Base-by-base conservation (phyloP, 208 protist genomes). In the Crithidia acanthocephali region DNA sequence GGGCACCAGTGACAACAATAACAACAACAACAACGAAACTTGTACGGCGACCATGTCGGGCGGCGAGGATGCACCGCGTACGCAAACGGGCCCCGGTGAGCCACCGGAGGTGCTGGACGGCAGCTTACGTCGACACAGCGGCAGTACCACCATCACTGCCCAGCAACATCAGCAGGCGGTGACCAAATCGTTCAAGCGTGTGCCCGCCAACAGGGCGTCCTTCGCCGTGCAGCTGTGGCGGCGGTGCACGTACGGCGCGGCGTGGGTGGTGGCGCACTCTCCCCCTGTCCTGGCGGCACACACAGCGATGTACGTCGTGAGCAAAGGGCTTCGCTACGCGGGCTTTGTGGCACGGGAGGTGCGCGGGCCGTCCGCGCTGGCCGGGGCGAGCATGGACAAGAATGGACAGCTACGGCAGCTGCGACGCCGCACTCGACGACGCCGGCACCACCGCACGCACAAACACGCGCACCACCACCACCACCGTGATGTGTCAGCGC, bases 181-280 rank as follows among this genome's bases (percentile, higher is more conserved):
- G n/a, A 32, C 13, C 32, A 68, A 58, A 33, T 58, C 50, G 20
- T 58, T 68, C 22, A 10, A 45, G 4, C 28, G 62, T 3, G 22
- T 28, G 7, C n/a, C 62, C 8, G 4, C 30, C 4, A 47, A n/a
- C 8, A 37, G 37, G 25, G 20, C 57, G 40, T 50, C 50, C 0
- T 28, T 53, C 23, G 20, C 23, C 0, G 48, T 23, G 23, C 48
- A 55, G 33, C 32, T 16, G 0, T 44, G 45, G 71, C 27, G 47
- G 18, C 42, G 13, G 5, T 7, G 53, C 20, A 42, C 28, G 25
- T 40, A 28, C 48, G 25, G 13, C 22, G 64, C 42, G 18, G 37
- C 28, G 18, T 71, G 63, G 56, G 22, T 59, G 22, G 35, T 59
- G 15, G 28, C 45, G 13, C 70, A 57, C 55, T 32, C 37, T 4